Evolutionary conservation across 108 stramenopile species (phyloP).

Genomic region (Discostella stelligeroides): DNA sequence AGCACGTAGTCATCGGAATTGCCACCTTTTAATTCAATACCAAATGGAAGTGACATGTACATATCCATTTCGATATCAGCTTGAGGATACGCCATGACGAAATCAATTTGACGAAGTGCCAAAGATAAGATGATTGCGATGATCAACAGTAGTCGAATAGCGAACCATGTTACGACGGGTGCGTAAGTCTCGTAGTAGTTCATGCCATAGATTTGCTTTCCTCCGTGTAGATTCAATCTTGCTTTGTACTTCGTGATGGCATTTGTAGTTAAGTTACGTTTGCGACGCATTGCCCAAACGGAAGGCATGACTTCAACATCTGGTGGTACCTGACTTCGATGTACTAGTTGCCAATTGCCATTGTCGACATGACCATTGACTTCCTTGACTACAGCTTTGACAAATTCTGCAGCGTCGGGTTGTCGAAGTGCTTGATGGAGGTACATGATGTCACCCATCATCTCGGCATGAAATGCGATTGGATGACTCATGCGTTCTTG

Average conservation of each 20-base stretch:
- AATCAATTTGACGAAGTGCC: constrained; percentile 1
- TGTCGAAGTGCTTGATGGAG: constrained; percentile 34
- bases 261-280: constrained; percentile 27
- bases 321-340: neutral
- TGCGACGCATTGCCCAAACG: constrained; percentile 42
- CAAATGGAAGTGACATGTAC: constrained; percentile 32
- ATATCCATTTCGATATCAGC: constrained; percentile 26
- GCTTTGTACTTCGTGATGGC: constrained; percentile 37
- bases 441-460: constrained; percentile 49
- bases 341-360: constrained; percentile 11
- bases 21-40: constrained; percentile 1
- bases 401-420: too few relatives aligned
- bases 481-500: constrained; percentile 20
- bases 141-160: constrained; percentile 9
- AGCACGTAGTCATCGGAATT: constrained; percentile 12
- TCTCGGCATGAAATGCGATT: too few relatives aligned
- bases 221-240: constrained; percentile 24
- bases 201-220: constrained; percentile 3
- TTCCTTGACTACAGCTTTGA: too few relatives aligned
- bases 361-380: too few relatives aligned
- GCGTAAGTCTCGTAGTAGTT: constrained; percentile 30
- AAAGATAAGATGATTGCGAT: constrained; percentile 1
- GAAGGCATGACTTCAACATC: constrained; percentile 11
- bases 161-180: constrained; percentile 27
- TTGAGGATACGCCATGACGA: constrained; percentile 20